Percentiles rank a stretch among this genome's conserved stretches.
Conservation (phyloP, 2,329 filamentous ascomycete species). For the Claviceps sp. region DNA sequence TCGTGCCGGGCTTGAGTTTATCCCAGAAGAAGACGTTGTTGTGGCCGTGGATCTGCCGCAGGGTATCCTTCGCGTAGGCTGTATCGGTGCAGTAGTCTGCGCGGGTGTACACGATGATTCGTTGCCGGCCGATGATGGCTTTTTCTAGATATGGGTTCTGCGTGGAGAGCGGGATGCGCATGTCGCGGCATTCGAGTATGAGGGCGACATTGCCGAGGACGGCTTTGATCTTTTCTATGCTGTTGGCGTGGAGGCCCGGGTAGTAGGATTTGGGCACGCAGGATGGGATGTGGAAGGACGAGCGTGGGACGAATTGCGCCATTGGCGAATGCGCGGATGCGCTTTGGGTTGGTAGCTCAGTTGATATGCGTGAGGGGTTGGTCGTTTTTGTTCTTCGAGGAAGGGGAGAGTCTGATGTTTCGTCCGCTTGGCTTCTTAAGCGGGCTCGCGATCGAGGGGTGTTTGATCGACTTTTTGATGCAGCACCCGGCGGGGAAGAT, state of each 20-base stretch:
- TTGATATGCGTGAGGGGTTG: background rate
- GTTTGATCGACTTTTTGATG: too few species aligned
- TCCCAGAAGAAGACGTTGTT: slow-evolving; percentile 29
- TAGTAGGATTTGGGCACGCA: slow-evolving; percentile 84
- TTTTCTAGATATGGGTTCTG: slow-evolving; percentile 83
- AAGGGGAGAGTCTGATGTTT: too few species aligned
- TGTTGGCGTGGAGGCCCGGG: slow-evolving; percentile 80
- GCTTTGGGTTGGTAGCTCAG: too few species aligned
- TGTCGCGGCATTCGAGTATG: slow-evolving; percentile 89
- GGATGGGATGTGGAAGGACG: slow-evolving; percentile 54
- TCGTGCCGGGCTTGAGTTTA: slow-evolving; percentile 20
- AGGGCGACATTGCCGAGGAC: slow-evolving; percentile 71
- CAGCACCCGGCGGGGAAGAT: too few species aligned
- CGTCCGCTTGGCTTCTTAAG: too few species aligned
- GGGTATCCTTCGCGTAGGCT: slow-evolving; percentile 12
- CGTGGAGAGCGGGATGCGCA: slow-evolving; percentile 76
- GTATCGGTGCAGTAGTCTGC: slow-evolving; percentile 50
- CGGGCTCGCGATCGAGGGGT: too few species aligned
- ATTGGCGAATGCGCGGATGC: slow-evolving; percentile 9
- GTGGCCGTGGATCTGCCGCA: slow-evolving; percentile 22
- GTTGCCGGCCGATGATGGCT: slow-evolving; percentile 55
- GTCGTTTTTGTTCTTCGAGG: background rate
- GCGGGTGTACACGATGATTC: slow-evolving; percentile 86
- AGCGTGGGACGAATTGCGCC: slow-evolving; percentile 56
- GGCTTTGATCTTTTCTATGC: slow-evolving; percentile 68